Conservation (phyloP, 129 eudicot genomes). For the Artemisia argyi region DNA sequence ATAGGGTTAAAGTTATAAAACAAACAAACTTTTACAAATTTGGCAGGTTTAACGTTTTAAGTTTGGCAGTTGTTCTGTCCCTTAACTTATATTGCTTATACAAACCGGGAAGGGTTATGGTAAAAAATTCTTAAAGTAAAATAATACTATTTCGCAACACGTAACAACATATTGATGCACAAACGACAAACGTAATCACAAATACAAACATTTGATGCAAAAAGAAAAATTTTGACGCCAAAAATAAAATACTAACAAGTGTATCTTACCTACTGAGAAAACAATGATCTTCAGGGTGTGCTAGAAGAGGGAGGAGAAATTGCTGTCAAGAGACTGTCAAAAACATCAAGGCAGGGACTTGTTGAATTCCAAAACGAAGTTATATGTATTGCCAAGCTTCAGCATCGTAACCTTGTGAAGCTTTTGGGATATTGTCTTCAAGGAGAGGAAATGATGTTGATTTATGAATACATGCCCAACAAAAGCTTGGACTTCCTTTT, state of each 20-base stretch:
- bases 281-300: conserved; percentile 14
- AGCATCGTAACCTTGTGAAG: conserved; percentile 32
- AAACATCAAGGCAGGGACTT: conserved; percentile 31
- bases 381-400: conserved; percentile 35
- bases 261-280: not conserved
- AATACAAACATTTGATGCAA: no score
- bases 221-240: no score
- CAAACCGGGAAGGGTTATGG: no score
- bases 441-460: conserved; percentile 33
- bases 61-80: no score
- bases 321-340: conserved; percentile 38
- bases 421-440: conserved; percentile 28
- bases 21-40: no score
- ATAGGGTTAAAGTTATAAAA: no score
- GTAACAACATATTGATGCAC: no score
- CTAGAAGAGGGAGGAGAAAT: conserved; percentile 25
- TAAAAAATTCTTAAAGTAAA: no score
- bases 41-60: no score
- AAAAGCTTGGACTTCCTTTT: conserved; percentile 28
- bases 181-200: no score
- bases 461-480: conserved; percentile 33
- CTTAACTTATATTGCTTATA: no score
- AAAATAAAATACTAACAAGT: not conserved
- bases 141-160: no score
- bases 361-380: conserved; percentile 34